Percentiles rank a stretch among this genome's conserved stretches.
phyloP scores from a whole-genome alignment of 345 rosid genomes.

The Salix brachista region DNA sequence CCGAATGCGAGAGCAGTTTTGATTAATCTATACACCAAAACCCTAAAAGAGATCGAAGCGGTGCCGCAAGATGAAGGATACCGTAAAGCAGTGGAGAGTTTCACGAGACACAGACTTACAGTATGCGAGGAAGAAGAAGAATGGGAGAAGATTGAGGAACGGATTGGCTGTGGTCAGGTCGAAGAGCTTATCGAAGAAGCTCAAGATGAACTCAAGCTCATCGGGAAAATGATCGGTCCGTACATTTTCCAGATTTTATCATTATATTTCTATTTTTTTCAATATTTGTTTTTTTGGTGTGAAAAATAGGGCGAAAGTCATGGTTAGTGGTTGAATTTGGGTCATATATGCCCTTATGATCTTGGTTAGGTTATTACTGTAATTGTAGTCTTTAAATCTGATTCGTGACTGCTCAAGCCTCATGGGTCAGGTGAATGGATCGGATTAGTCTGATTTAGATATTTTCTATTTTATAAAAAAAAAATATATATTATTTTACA shows the following conservation, averaged over 20 bases:
- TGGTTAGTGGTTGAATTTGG: too few species aligned
- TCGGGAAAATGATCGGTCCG: conserved; percentile 88
- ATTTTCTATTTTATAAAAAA: too few species aligned
- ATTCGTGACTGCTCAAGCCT: too few species aligned
- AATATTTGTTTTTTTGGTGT: background rate
- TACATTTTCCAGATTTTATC: background rate
- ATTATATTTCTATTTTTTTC: background rate
- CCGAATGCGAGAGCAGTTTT: conserved; percentile 86
- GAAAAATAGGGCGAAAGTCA: background rate
- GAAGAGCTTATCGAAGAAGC: conserved; percentile 99
- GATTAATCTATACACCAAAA: conserved; percentile 70
- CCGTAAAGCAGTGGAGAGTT: conserved; percentile 89
- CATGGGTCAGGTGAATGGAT: too few species aligned
- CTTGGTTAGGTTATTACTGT: too few species aligned
- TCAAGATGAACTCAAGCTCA: conserved; percentile 87
- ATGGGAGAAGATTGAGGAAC: conserved; percentile 86
- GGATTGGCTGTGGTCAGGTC: conserved; percentile 90
- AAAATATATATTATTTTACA: too few species aligned
- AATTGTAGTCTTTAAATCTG: too few species aligned
- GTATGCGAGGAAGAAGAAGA: conserved; percentile 77
- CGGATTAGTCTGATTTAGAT: too few species aligned
- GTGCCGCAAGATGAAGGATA: conserved; percentile 96
- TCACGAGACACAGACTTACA: conserved; percentile 72
- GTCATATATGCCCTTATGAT: too few species aligned
- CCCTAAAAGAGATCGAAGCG: conserved; percentile 89